Conservation (phyloP, 768 basidiomycete species). For the Austroboletus festivus region DNA sequence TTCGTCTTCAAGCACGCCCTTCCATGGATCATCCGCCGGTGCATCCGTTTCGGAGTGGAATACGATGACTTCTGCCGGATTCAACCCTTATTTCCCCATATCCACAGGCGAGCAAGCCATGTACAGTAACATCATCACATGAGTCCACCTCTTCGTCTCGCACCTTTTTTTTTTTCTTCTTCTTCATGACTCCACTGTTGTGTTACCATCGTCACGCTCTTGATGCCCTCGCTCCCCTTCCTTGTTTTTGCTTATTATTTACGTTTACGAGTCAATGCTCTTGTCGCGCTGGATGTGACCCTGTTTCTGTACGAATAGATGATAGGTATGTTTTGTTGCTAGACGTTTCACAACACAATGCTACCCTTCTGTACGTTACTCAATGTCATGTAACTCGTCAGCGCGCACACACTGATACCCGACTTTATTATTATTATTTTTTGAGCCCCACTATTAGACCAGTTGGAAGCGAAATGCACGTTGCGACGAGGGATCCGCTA, state of each 20-base stretch:
- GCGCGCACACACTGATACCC: neutral
- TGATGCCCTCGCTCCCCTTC: slow-evolving; percentile 1
- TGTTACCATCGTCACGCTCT: slow-evolving; percentile 8
- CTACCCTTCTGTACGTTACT: slow-evolving; percentile 28
- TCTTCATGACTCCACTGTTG: neutral
- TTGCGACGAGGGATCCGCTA: slow-evolving; percentile 41
- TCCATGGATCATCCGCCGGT: slow-evolving; percentile 44
- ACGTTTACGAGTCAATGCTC: slow-evolving; percentile 20
- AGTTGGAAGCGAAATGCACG: slow-evolving; percentile 49
- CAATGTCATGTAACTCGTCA: slow-evolving; percentile 32
- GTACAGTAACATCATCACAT: slow-evolving; percentile 57
- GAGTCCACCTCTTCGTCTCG: slow-evolving; percentile 30
- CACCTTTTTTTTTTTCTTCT: too few species aligned
- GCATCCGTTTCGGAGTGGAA: slow-evolving; percentile 61
- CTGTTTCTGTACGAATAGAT: slow-evolving; percentile 17
- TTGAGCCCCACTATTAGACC: slow-evolving; percentile 8
- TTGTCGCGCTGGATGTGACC: slow-evolving; percentile 33
- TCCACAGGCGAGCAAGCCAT: slow-evolving; percentile 51
- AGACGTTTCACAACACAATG: slow-evolving; percentile 25
- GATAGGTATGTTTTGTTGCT: slow-evolving; percentile 20
- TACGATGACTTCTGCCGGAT: slow-evolving; percentile 49
- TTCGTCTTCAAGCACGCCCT: slow-evolving; percentile 41
- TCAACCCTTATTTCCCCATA: slow-evolving; percentile 70
- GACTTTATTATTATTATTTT: slow-evolving; percentile 4
- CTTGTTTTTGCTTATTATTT: neutral